These are phyloP conservation scores for Metrosideros polymorpha DNA, from an alignment of 441 rosid genomes.

Conservation along the genomic window DNA sequence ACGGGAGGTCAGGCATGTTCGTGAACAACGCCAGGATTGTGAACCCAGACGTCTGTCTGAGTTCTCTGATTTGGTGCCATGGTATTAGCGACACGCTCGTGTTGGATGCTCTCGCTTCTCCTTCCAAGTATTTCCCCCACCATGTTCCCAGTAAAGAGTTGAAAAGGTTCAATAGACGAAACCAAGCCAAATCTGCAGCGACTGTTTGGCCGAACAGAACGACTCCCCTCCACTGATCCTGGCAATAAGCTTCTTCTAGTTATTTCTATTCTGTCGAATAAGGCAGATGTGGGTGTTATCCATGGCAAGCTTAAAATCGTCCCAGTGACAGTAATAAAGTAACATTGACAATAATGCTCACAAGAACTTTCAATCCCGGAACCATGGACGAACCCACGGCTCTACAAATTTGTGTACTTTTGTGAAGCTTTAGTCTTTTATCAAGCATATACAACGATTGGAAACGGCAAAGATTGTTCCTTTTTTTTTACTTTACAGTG, in stretches of 20 bases:
- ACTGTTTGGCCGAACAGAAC: neutral
- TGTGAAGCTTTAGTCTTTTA: neutral
- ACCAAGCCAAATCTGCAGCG: neutral
- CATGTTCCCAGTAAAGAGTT: neutral
- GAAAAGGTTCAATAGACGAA: neutral
- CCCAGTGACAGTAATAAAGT: neutral
- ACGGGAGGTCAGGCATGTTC: slow-evolving; percentile 10
- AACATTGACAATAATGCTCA: neutral
- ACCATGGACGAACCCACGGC: neutral
- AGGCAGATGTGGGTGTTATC: neutral
- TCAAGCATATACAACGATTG: neutral
- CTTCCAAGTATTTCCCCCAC: neutral
- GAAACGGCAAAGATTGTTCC: neutral
- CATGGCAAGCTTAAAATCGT: neutral
- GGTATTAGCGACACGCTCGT: slow-evolving; percentile 20
- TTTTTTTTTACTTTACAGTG: neutral
- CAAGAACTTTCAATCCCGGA: neutral
- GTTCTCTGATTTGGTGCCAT: slow-evolving; percentile 24
- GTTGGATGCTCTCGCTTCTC: neutral
- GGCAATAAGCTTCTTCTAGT: neutral
- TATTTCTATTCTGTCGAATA: neutral
- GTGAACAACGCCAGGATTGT: slow-evolving; percentile 28
- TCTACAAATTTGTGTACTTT: neutral
- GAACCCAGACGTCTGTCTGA: slow-evolving; percentile 21
- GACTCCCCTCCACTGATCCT: neutral